A percentile compares a stretch with the other conserved stretches of the same genome.
Evolutionary conservation across 108 stramenopile species (phyloP).

Genomic region (Pseudonitzschia pungens): DNA sequence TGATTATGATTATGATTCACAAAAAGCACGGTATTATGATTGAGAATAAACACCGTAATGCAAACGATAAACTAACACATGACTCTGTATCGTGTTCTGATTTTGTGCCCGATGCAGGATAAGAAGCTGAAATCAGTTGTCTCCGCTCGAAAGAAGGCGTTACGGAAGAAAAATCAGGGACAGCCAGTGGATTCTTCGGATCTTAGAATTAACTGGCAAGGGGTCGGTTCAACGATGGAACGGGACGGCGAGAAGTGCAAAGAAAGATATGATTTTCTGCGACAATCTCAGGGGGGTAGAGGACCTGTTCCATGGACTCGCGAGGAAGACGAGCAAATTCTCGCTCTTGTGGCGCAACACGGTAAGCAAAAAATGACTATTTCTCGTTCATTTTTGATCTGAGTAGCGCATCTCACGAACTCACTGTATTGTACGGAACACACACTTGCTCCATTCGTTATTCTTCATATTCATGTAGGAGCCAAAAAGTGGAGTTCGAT

Average conservation of each 20-base stretch:
- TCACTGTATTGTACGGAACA: not conserved
- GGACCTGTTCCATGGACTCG: slow-evolving; percentile 62
- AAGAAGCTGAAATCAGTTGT: slow-evolving; percentile 33
- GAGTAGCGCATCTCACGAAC: too few species aligned
- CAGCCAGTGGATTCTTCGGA: not conserved
- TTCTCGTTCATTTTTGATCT: too few species aligned
- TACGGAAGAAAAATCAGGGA: slow-evolving; percentile 25
- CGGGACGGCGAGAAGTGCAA: slow-evolving; percentile 27
- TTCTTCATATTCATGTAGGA: slow-evolving; percentile 8
- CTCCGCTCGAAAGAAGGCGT: slow-evolving; percentile 25
- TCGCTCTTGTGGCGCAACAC: slow-evolving; percentile 46
- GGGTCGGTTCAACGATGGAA: slow-evolving; percentile 22
- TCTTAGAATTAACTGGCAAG: slow-evolving; percentile 30
- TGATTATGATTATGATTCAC: not conserved
- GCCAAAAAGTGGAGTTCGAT: slow-evolving; percentile 85
- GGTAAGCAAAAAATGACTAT: slow-evolving; percentile 30
- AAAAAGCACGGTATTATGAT: not conserved
- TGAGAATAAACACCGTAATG: not conserved
- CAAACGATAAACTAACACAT: not conserved
- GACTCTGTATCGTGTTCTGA: not conserved
- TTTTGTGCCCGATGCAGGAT: slow-evolving; percentile 19
- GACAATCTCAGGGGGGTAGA: slow-evolving; percentile 25
- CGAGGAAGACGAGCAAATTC: slow-evolving; percentile 62
- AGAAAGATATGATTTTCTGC: slow-evolving; percentile 28
- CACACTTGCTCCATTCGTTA: too few species aligned